These are phyloP conservation scores for Flammula alnicola DNA, from an alignment of 1,284 basidiomycete species.

Conservation along the genomic window DNA sequence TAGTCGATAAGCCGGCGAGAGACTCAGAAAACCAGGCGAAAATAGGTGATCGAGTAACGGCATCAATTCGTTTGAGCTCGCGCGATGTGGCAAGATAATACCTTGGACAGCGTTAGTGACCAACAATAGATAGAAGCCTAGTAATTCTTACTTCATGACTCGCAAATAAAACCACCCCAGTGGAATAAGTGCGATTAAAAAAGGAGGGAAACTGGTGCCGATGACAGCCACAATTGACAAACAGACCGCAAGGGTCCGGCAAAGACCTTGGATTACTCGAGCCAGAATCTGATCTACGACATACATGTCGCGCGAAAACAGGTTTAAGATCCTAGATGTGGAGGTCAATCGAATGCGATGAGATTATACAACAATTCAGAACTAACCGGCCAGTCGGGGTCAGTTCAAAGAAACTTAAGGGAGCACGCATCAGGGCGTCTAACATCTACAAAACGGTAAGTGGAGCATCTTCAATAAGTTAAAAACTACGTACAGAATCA, in stretches of 20 bases:
- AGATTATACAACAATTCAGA: too few relatives aligned
- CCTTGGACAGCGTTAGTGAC: conserved; percentile 4
- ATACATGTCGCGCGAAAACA: conserved; percentile 93
- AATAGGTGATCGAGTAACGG: neutral
- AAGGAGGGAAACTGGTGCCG: conserved; percentile 80
- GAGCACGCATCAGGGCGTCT: conserved; percentile 78
- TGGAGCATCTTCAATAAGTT: neutral
- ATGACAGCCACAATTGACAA: conserved; percentile 83
- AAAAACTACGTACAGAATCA: conserved; percentile 60
- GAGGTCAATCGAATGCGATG: too few relatives aligned
- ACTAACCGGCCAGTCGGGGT: conserved; percentile 78
- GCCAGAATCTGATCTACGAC: conserved; percentile 87
- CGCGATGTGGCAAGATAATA: neutral
- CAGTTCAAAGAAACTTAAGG: conserved; percentile 86
- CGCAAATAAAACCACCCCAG: conserved; percentile 76
- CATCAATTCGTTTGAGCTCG: neutral
- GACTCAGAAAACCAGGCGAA: neutral
- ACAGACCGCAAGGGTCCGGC: conserved; percentile 64
- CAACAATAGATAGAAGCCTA: conserved; percentile 5
- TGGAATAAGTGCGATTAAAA: conserved; percentile 79
- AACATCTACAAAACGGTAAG: conserved; percentile 60
- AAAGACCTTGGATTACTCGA: conserved; percentile 72
- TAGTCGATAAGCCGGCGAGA: conserved; percentile 64
- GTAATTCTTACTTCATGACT: conserved; percentile 71
- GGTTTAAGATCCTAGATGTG: conserved; percentile 71